Conservation (phyloP, 108 stramenopile species). For the Nitzschia sp. region DNA sequence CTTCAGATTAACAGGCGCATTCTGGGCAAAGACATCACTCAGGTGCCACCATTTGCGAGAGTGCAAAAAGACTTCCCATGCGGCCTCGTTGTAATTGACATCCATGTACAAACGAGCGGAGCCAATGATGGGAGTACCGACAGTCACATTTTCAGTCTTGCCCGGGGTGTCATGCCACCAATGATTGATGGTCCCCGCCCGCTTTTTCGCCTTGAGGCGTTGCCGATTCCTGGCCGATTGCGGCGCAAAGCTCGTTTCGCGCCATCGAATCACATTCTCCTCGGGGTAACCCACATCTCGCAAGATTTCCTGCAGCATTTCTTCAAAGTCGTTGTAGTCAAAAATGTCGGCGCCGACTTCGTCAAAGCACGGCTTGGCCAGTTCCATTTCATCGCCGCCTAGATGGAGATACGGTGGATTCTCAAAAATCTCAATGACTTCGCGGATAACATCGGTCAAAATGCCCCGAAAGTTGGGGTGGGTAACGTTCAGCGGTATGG, state of each 20-base stretch:
- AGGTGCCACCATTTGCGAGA: conserved; percentile 20
- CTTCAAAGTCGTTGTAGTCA: conserved; percentile 28
- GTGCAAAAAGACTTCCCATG: conserved; percentile 25
- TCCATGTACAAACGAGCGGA: conserved; percentile 29
- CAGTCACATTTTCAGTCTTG: background rate
- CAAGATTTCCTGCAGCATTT: conserved; percentile 11
- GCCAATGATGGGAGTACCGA: conserved; percentile 6
- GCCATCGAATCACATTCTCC: conserved; percentile 28
- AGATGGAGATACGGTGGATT: background rate
- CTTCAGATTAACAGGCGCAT: conserved; percentile 5
- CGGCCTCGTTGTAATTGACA: conserved; percentile 16
- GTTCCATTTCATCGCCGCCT: conserved; percentile 38
- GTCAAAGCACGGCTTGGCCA: conserved; percentile 33
- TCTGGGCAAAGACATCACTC: conserved; percentile 9
- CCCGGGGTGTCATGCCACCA: conserved; percentile 24
- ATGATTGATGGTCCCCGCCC: conserved; percentile 27
- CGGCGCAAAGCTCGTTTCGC: background rate
- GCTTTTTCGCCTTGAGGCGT: background rate
- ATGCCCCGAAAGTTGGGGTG: conserved; percentile 17
- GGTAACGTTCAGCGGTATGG: conserved; percentile 26
- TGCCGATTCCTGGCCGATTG: background rate
- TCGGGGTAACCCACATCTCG: conserved; percentile 19
- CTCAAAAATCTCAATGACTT: conserved; percentile 28
- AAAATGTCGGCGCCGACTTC: conserved; percentile 18
- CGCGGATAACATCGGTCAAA: conserved; percentile 29